phyloP scores from a whole-genome alignment of 2,329 filamentous ascomycete genomes.

The Teratosphaeria nubilosa region DNA sequence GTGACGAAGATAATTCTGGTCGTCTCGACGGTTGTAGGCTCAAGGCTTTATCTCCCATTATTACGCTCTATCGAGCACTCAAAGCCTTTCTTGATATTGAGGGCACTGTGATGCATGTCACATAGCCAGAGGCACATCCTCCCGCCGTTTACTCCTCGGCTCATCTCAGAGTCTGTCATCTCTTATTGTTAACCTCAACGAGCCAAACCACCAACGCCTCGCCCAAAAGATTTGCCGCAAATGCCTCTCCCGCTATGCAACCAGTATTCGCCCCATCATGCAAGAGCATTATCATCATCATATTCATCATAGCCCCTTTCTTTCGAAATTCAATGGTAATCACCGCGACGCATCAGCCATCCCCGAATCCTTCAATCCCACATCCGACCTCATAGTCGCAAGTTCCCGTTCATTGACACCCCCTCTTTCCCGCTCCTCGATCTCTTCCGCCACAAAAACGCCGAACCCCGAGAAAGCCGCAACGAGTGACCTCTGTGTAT shows the following conservation, averaged over 20 bases:
- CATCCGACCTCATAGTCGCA: conserved; percentile 34
- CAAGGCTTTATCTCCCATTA: too few relatives aligned
- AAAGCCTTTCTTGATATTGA: too few relatives aligned
- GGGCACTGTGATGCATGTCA: too few relatives aligned
- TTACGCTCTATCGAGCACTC: too few relatives aligned
- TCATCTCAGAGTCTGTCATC: background rate
- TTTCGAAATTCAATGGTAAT: background rate
- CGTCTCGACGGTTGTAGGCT: too few relatives aligned
- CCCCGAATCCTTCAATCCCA: conserved; percentile 22
- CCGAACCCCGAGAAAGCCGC: conserved; percentile 86
- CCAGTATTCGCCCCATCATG: background rate
- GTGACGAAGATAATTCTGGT: too few relatives aligned
- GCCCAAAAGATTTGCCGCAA: background rate
- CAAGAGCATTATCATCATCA: background rate
- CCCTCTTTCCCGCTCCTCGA: conserved; percentile 27
- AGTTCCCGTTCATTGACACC: conserved; percentile 6
- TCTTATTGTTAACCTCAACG: background rate
- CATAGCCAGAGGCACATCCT: too few relatives aligned
- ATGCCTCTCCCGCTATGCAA: background rate
- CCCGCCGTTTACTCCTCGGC: too few relatives aligned
- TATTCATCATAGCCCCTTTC: background rate
- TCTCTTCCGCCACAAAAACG: conserved; percentile 75
- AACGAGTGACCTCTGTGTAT: conserved; percentile 68
- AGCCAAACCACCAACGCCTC: background rate
- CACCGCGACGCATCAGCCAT: conserved; percentile 2